phyloP scores from a whole-genome alignment of 2,329 filamentous ascomycete genomes.

The Ophiocordyceps robertsii region DNA sequence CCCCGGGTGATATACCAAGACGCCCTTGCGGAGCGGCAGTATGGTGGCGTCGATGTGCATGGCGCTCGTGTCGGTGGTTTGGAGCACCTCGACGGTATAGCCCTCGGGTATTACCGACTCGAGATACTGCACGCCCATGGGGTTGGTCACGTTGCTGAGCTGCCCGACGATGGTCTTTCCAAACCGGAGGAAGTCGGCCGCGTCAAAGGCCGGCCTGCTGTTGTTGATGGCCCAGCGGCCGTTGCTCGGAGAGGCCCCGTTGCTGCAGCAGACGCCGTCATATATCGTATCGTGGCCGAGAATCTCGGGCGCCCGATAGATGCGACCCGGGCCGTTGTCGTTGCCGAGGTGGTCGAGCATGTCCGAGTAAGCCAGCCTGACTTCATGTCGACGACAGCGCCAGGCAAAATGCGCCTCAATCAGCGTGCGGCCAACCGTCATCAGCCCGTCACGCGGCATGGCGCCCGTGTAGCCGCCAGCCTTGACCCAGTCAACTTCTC shows the following conservation, averaged over 20 bases:
- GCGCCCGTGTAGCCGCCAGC: slow-evolving; percentile 1
- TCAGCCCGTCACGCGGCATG: slow-evolving; percentile 1
- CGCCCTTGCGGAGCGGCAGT: slow-evolving; percentile 1
- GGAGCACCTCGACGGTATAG: slow-evolving; percentile 1
- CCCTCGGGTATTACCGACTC: slow-evolving; percentile 1
- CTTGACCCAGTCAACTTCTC: slow-evolving; percentile 1
- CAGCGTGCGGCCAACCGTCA: background rate
- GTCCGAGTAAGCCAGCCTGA: background rate
- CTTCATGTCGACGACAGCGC: slow-evolving; percentile 1
- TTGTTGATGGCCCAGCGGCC: slow-evolving; percentile 4
- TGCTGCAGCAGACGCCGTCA: no score
- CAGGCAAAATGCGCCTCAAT: slow-evolving; percentile 1
- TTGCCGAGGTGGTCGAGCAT: background rate
- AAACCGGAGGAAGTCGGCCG: slow-evolving; percentile 3
- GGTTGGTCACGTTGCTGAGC: slow-evolving; percentile 3
- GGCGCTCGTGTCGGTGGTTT: background rate
- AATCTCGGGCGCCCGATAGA: background rate
- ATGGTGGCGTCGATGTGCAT: slow-evolving; percentile 3
- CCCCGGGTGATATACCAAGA: slow-evolving; percentile 1
- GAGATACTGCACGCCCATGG: background rate
- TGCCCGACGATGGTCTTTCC: slow-evolving; percentile 2
- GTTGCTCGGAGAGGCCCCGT: no score
- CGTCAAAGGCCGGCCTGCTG: slow-evolving; percentile 2
- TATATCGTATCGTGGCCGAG: background rate
- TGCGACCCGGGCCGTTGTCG: background rate